A percentile compares a stretch with the other conserved stretches of the same genome.
Evolutionary conservation across 1,139 yeast genomes (phyloP).

Genomic region (Hanseniaspora sp.): DNA sequence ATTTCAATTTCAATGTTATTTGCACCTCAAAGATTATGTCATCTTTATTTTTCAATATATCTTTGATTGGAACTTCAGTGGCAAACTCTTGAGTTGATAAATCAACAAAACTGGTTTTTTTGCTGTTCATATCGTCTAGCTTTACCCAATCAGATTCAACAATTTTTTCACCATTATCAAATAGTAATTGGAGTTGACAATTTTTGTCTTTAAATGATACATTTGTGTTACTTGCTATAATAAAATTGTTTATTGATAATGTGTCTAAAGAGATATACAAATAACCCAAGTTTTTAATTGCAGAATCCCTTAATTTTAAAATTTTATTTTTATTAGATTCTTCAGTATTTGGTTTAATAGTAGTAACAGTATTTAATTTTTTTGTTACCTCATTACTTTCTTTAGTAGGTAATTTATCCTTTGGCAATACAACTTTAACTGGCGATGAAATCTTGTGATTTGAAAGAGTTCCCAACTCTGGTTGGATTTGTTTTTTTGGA

Average conservation of each 20-base stretch:
- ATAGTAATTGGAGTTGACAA: background rate
- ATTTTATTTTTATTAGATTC: background rate
- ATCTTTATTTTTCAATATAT: background rate
- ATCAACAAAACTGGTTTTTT: background rate
- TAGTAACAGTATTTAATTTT: background rate
- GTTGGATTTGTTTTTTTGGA: background rate
- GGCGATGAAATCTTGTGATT: conserved; percentile 7
- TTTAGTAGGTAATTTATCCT: background rate
- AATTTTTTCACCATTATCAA: conserved; percentile 11
- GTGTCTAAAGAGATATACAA: conserved; percentile 5
- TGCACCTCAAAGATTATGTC: background rate
- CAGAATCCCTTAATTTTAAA: background rate
- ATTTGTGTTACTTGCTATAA: background rate
- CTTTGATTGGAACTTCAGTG: conserved; percentile 9
- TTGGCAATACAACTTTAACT: conserved; percentile 5
- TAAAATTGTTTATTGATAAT: conserved; percentile 3
- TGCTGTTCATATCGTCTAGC: background rate
- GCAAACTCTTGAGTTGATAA: conserved; percentile 6
- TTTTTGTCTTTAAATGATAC: conserved; percentile 5
- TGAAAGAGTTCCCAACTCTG: background rate
- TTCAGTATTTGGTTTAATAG: background rate
- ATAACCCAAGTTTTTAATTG: conserved; percentile 1
- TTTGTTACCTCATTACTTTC: background rate
- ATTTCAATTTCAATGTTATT: conserved; percentile 9
- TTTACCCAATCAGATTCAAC: conserved; percentile 8